A percentile compares a stretch with the other conserved stretches of the same genome.
These are phyloP conservation scores for Shiraia sp. DNA, from an alignment of 2,329 filamentous ascomycete species.

Conservation along the genomic window DNA sequence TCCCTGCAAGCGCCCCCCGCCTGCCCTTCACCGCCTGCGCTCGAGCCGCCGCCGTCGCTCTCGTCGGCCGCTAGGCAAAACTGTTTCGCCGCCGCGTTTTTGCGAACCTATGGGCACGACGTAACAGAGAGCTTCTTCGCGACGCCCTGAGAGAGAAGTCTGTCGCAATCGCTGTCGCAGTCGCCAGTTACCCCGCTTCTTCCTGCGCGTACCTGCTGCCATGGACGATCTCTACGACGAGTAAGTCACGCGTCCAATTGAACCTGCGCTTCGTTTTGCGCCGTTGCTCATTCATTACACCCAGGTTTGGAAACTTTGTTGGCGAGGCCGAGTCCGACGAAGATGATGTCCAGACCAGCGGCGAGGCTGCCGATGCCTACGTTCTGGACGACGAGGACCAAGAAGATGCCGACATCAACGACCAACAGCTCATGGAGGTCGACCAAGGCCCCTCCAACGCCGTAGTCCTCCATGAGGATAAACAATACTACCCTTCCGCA, in stretches of 20 bases:
- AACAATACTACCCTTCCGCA: slow-evolving; percentile 98
- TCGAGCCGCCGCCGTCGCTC: no score
- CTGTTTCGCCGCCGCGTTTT: slow-evolving; percentile 26
- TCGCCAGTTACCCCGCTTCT: slow-evolving; percentile 3
- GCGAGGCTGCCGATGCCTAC: slow-evolving; percentile 79
- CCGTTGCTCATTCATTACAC: not conserved
- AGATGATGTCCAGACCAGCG: slow-evolving; percentile 73
- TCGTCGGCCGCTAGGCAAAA: slow-evolving; percentile 12
- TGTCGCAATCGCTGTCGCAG: not conserved
- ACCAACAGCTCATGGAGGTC: slow-evolving; percentile 90
- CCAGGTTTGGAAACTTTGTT: slow-evolving; percentile 96
- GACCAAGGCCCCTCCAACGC: slow-evolving; percentile 94
- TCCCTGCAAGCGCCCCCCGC: slow-evolving; percentile 17
- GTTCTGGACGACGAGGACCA: slow-evolving; percentile 65
- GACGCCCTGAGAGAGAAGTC: no score
- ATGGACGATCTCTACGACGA: slow-evolving; percentile 99
- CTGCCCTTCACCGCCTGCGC: slow-evolving; percentile 3
- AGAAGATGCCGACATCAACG: slow-evolving; percentile 53
- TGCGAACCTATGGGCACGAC: slow-evolving; percentile 3
- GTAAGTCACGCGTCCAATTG: slow-evolving; percentile 51
- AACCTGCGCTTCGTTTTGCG: no score
- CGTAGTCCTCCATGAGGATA: slow-evolving; percentile 97
- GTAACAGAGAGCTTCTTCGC: no score
- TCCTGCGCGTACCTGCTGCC: slow-evolving; percentile 29
- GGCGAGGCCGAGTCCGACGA: slow-evolving; percentile 91